Base-by-base conservation (phyloP, 2,329 filamentous ascomycete species). In the Pseudogymnoascus sp. region DNA sequence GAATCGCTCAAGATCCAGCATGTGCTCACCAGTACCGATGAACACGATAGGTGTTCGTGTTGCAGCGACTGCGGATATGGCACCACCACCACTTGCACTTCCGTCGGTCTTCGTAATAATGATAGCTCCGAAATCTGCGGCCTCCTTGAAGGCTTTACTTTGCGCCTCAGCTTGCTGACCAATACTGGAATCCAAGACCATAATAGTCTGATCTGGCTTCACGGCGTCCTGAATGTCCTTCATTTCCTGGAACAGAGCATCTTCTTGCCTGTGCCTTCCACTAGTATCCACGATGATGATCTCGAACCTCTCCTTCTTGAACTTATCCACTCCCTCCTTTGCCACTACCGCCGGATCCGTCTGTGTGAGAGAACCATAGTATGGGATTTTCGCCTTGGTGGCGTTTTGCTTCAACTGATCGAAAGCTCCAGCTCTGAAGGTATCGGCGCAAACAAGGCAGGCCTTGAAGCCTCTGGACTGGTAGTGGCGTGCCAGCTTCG, bases 71-170 rank as follows among this genome's bases (percentile, higher is more conserved):
- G 95, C 95, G 3, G 93, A 97, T 64, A 99, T 99, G 65, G 95
- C 95, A 78, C 95, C 95, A 81, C 95, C 95, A 70, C 95, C 95
- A 56, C 91, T 90, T 1, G 95, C 95, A 69, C 96, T 91, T 67
- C 95, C 95, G 73, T 99, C 95, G 0, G 93, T 97, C 80, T 99
- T 99, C 61, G 95, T 99, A 73, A 99, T 97, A 73, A 99, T 96
- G 71, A 99, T 99, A 68, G 95, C 92, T 73, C 95, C 95, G 70
- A 97, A 99, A 75, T 97, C 91, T 35, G 95, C 93, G 0, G 93
- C 91, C 68, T 96, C 92, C 76, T 99, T 99, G 85, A 99, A 99
- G 0, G 95, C 95, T 71, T 96, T 88, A 61, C 91, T 92, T 74
- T 99, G 95, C 1, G 90, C 87, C 77, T 99, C 95, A 6, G 95